Evolutionary conservation across 2,329 filamentous ascomycete genomes (phyloP), one percentile per base, ranked within the genome.

Genomic region (Cladosporium sphaerospermum): DNA sequence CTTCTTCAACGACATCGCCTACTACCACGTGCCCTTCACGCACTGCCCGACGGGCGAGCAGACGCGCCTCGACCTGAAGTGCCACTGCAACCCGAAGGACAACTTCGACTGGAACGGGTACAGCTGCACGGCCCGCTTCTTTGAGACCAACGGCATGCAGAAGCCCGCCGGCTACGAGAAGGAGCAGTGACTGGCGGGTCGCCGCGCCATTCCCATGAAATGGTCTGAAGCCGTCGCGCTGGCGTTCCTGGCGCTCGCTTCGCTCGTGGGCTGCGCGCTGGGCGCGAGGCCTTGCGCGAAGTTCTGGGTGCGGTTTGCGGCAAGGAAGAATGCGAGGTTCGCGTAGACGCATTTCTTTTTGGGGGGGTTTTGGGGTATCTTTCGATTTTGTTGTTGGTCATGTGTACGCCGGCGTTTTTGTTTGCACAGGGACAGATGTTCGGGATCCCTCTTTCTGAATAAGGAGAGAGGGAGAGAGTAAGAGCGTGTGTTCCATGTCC

Each of bases 61-160:
- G 73, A 83, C 81, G 51, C 83, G 91, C 59, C 71, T 91, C 52
- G 86, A 96, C 61, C 82, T 92, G 61, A 91, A 88, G 69, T 99
- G 93, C 72, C 86, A 91, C 72, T 99, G 93, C 75, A 90, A 99
- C 67, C 92, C 93, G 7, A 85, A 86, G 66, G 88, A 97, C 56
- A 99, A 99, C 77, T 99, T 99, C 78, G 93, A 99, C 73, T 99
- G 95, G 95, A 96, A 96, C 73, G 88, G 88, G 49, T 97, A 96
- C 71, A 96, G 89, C 69, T 97, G 91, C 76, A 96, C 92, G 49
- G 82, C 87, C 33, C 83, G 86, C 63, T 99, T 80, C 76, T 97
- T 87, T 68, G 88, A 96, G 43, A 71, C 90, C 64, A 95, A 91
- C 71, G 80, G 83, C 53, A 73, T 92, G 70, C 73, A 84, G 57